Base-by-base conservation (phyloP, 441 rosid species). In the Dalechampia spathulata region DNA sequence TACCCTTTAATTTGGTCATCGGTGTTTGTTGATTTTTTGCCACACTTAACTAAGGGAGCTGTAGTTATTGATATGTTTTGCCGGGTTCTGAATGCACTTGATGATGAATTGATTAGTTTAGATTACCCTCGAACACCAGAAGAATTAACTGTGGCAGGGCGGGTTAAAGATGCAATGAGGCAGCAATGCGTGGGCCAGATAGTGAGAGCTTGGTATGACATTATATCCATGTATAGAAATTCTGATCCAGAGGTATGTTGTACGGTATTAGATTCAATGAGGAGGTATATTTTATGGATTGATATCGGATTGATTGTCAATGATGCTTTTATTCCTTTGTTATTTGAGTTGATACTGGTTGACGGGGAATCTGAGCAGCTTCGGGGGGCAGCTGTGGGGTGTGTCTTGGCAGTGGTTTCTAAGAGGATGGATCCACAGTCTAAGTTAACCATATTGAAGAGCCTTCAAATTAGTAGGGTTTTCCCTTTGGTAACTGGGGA, bases 151-250 rank as follows among this genome's bases (percentile, higher is more conserved):
- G 92, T 73, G 16, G 94, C 96, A 1, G 76, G 59, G 25, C 79
- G 75, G 60, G 85, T 86, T 52, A 92, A 92, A 81, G 97, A 92
- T 73, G 88, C 99, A 3, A 89, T 92, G 92, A 83, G 99, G 88
- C 84, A 75, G 68, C 97, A 89, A 64, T 89, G 96, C 63, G 74
- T 89, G 21, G 71, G 81, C 56, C 96, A 83, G 78, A 89, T 89
- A 52, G 99, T 88, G 50, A 69, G 77, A 65, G 83, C 85, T 0
- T 92, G 97, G 91, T 92, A 85, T 55, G 83, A 79, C 65, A 80
- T 89, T 76, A 83, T 92, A 15, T 72, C 74, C 1, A 34, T 71
- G 79, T 83, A 77, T 68, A 75, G 65, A 75, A 80, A 68, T 69
- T 78, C 92, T 2, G 83, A 89, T 75, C 78, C 76, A 7, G 97